phyloP scores from a whole-genome alignment of 768 basidiomycete genomes.

The Boletus insuetus region DNA sequence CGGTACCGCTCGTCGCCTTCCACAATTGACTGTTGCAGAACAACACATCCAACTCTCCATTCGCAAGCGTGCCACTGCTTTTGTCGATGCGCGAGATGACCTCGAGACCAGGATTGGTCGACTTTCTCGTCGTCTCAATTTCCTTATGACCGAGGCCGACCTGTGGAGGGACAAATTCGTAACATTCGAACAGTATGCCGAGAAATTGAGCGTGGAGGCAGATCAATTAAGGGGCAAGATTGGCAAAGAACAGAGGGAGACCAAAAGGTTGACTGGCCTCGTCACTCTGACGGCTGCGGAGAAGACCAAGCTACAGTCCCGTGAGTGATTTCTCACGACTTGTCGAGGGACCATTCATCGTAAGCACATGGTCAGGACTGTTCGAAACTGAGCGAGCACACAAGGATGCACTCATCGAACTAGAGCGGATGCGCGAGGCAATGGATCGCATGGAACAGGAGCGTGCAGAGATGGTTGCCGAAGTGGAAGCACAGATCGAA shows the following conservation, averaged over 20 bases:
- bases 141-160: slow-evolving; percentile 88
- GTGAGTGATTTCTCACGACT: slow-evolving; percentile 44
- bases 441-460: slow-evolving; percentile 90
- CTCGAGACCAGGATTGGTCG: slow-evolving; percentile 92
- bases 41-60: slow-evolving; percentile 85
- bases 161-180: slow-evolving; percentile 94
- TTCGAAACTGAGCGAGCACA: slow-evolving; percentile 80
- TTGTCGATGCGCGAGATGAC: slow-evolving; percentile 91
- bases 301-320: slow-evolving; percentile 72
- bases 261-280: slow-evolving; percentile 77
- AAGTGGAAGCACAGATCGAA: slow-evolving; percentile 90
- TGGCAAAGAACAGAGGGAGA: slow-evolving; percentile 88
- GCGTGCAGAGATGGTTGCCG: slow-evolving; percentile 87
- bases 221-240: slow-evolving; percentile 83
- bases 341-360: not conserved
- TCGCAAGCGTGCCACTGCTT: slow-evolving; percentile 90
- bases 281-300: slow-evolving; percentile 76
- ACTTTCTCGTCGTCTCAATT: slow-evolving; percentile 80
- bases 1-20: slow-evolving; percentile 65
- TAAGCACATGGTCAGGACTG: slow-evolving; percentile 52
- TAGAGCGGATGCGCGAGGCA: slow-evolving; percentile 76
- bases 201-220: slow-evolving; percentile 84
- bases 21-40: slow-evolving; percentile 75
- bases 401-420: slow-evolving; percentile 73
- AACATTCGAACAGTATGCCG: slow-evolving; percentile 91